A percentile compares a stretch with the other conserved stretches of the same genome.
Evolutionary conservation across 2,329 filamentous ascomycete genomes (phyloP).

Genomic region (Aspergillus novofumigatus): DNA sequence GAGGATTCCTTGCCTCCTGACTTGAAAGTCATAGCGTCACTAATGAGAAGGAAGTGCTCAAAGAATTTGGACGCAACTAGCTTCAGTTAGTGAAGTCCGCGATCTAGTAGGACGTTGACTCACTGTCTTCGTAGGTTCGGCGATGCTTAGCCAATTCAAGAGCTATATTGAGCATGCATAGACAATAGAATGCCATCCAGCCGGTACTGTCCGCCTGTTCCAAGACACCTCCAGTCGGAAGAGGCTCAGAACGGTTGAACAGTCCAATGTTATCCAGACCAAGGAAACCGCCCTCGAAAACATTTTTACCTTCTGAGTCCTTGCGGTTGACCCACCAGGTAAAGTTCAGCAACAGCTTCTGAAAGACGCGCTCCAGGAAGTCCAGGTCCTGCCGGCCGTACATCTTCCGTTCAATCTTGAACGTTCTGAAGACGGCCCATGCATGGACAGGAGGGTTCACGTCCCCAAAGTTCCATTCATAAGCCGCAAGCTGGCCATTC

Average conservation of each 20-base stretch:
- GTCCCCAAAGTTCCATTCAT: constrained; percentile 96
- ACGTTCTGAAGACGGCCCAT: constrained; percentile 90
- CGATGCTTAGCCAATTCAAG: constrained; percentile 93
- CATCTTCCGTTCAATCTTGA: constrained; percentile 98
- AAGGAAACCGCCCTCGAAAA: constrained; percentile 94
- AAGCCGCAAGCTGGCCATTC: constrained; percentile 89
- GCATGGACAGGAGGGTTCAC: constrained; percentile 96
- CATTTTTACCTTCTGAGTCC: constrained; percentile 89
- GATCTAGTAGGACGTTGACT: constrained; percentile 5
- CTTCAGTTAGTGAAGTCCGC: constrained; percentile 3
- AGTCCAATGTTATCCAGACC: constrained; percentile 95
- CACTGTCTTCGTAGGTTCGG: constrained; percentile 82
- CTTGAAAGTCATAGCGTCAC: constrained; percentile 92
- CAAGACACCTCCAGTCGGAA: constrained; percentile 87
- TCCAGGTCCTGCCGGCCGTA: constrained; percentile 93
- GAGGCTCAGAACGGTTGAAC: constrained; percentile 92
- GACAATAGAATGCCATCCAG: constrained; percentile 98
- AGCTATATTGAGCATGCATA: constrained; percentile 95
- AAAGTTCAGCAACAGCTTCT: constrained; percentile 92
- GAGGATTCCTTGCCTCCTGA: constrained; percentile 69
- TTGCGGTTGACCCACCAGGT: constrained; percentile 99
- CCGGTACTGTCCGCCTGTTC: constrained; percentile 97
- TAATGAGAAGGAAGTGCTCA: constrained; percentile 97
- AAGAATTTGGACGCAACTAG: constrained; percentile 93
- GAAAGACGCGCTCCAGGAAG: constrained; percentile 93